Percentiles rank a stretch among this genome's conserved stretches.
These are phyloP conservation scores for Arabidopsis thaliana DNA, from an alignment of 345 rosid species.

Conservation along the genomic window TAIR10.1 NC_003076.8:1864001-1864500, in stretches of 20 bases:
- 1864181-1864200: conserved; percentile 23
- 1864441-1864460: neutral
- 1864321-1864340: neutral
- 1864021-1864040: conserved; percentile 90
- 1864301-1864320: neutral
- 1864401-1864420: neutral
- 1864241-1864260: neutral
- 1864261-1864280: neutral
- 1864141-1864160: conserved; percentile 18
- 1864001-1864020: conserved; percentile 86
- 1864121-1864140: conserved; percentile 58
- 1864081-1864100: conserved; percentile 57
- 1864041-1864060: conserved; percentile 61
- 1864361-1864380: conserved; percentile 10
- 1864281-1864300: conserved; percentile 5
- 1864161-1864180: conserved; percentile 15
- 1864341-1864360: neutral
- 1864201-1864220: conserved; percentile 7
- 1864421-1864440: conserved; percentile 4
- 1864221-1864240: conserved; percentile 4
- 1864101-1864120: conserved; percentile 88
- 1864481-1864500: conserved; percentile 19
- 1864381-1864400: neutral
- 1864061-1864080: conserved; percentile 63
- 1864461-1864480: neutral